Evolutionary conservation across 1,284 basidiomycete species (phyloP), one percentile per base, ranked within the genome.

Genomic region (Clitocybe nebularis): DNA sequence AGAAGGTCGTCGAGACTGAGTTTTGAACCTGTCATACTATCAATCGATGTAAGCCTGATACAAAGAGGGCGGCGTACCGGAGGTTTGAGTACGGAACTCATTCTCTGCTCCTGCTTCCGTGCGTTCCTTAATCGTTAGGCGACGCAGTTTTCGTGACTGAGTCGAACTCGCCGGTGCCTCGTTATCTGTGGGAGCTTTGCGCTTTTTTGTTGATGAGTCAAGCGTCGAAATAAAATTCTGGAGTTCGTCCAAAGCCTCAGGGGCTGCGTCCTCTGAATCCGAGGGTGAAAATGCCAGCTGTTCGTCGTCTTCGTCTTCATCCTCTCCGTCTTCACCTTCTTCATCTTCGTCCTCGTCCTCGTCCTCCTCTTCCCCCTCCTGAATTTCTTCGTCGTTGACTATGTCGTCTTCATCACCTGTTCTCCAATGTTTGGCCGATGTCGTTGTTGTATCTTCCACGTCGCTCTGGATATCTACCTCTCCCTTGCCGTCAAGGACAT

Each of bases 1-100:
- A 93, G 74, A 2, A 93, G 73, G 54, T 93, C 89, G 20, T 90
- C 83, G 8, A 92, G 61, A 25, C 75, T 71, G 8, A 89, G 68
- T 53, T 79, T 80, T 6, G 69, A 58, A 20, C 72, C 81, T 84
- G 42, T 26, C 36, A 23, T 36, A 41, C 7, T 11, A 32, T 26
- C 44, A 13, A 17, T 40, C 17, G 39, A 36, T 39, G 7, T 17
- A 29, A 38, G n/a, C 32, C 35, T 35, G 37, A 40, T 17, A 10
- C 41, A 19, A 17, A 43, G 20, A 28, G 21, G 36, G 20, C 43
- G 46, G 26, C 38, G 30, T 53, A 83, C 82, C 74, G 49, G 67
- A 59, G 36, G 69, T 55, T 45, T 68, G 66, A 34, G 75, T 74
- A 13, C 77, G 72, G 54, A 87, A 89, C 54, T 87, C 86, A 53